Conservation (phyloP, 495 filamentous ascomycete species). For the Penicillium dipodomyicola region DNA sequence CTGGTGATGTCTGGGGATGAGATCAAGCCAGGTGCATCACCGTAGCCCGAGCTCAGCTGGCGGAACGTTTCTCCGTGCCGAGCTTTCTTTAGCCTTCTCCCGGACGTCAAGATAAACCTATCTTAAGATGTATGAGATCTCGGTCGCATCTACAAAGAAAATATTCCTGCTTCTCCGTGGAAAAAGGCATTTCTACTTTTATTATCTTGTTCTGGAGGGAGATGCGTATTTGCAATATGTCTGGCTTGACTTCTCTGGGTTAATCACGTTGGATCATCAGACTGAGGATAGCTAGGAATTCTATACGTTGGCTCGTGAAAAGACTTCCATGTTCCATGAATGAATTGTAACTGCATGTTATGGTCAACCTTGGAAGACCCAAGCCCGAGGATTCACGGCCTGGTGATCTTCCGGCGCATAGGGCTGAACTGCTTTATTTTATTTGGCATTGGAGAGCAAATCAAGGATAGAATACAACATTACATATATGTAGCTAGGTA, state of each 20-base stretch:
- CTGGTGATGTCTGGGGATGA: slow-evolving; percentile 17
- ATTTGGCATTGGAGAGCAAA: too few species aligned
- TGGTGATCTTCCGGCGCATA: not conserved
- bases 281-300: not conserved
- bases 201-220: not conserved
- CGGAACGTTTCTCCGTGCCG: slow-evolving; percentile 38
- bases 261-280: not conserved
- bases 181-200: not conserved
- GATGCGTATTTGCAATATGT: not conserved
- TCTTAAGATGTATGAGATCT: not conserved
- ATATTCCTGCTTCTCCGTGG: not conserved
- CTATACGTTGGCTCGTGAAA: not conserved
- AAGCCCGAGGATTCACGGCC: not conserved
- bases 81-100: slow-evolving; percentile 7
- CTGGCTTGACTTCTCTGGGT: not conserved
- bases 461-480: too few species aligned
- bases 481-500: too few species aligned
- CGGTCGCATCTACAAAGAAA: not conserved
- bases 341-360: not conserved
- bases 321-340: not conserved
- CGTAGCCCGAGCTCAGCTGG: slow-evolving; percentile 45
- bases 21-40: slow-evolving; percentile 36
- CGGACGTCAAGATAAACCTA: not conserved
- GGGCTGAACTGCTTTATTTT: not conserved
- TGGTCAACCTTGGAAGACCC: not conserved